Percentiles rank a stretch among this genome's conserved stretches.
phyloP scores from a whole-genome alignment of 1,284 basidiomycete genomes.

The Sutorius eximius region DNA sequence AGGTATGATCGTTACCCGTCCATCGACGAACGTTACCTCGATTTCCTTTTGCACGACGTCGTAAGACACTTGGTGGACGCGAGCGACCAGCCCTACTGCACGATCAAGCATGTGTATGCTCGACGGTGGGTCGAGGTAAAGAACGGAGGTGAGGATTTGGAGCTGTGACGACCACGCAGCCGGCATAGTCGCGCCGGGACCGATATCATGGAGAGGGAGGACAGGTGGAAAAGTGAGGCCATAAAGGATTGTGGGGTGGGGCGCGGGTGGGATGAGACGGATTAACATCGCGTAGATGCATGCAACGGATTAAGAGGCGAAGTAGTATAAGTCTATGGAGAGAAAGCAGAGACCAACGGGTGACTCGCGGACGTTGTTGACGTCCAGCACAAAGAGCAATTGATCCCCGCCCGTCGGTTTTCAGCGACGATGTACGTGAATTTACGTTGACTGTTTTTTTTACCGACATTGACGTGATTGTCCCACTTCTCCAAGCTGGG shows the following conservation, averaged over 20 bases:
- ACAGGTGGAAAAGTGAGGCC: slow-evolving; percentile 57
- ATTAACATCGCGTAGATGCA: slow-evolving; percentile 56
- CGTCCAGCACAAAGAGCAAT: slow-evolving; percentile 29
- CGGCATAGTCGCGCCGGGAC: slow-evolving; percentile 44
- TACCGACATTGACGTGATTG: slow-evolving; percentile 9
- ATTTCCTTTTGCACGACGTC: slow-evolving; percentile 50
- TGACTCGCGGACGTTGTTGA: slow-evolving; percentile 27
- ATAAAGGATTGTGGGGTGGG: slow-evolving; percentile 70
- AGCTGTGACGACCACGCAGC: slow-evolving; percentile 58
- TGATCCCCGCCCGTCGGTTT: slow-evolving; percentile 25
- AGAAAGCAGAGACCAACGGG: slow-evolving; percentile 2
- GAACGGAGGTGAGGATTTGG: slow-evolving; percentile 44
- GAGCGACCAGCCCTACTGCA: slow-evolving; percentile 53
- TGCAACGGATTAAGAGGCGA: slow-evolving; percentile 23
- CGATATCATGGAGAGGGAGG: slow-evolving; percentile 46
- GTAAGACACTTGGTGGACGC: slow-evolving; percentile 60
- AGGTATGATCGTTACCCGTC: slow-evolving; percentile 48
- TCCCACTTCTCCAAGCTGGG: slow-evolving; percentile 5
- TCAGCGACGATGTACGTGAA: slow-evolving; percentile 33
- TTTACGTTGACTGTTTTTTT: slow-evolving; percentile 28
- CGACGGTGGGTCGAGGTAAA: slow-evolving; percentile 59
- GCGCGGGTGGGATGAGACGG: slow-evolving; percentile 55
- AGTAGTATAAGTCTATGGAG: slow-evolving; percentile 26
- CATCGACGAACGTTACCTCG: slow-evolving; percentile 58
- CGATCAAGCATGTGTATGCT: slow-evolving; percentile 65